phyloP scores from a whole-genome alignment of 2,329 filamentous ascomycete species.

The Lachnellula hyalina region DNA sequence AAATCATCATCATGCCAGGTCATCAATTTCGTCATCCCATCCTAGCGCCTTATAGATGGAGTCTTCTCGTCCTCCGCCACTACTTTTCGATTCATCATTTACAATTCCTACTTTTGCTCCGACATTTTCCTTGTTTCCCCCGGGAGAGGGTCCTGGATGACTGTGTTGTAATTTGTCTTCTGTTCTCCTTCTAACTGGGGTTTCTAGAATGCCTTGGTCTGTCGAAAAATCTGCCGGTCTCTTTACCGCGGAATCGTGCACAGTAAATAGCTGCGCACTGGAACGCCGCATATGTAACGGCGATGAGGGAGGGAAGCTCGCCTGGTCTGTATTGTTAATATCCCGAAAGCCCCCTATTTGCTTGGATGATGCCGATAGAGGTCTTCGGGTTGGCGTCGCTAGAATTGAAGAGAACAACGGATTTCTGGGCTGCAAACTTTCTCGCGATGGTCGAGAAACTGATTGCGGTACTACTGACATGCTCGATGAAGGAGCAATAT shows the following conservation, averaged over 20 bases:
- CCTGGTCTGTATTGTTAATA: neutral
- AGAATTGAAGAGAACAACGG: slow-evolving; percentile 22
- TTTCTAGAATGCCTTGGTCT: slow-evolving; percentile 22
- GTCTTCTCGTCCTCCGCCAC: slow-evolving; percentile 13
- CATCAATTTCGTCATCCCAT: slow-evolving; percentile 34
- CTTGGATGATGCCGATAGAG: slow-evolving; percentile 1
- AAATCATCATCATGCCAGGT: slow-evolving; percentile 20
- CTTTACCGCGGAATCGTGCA: slow-evolving; percentile 22
- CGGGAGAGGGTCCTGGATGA: slow-evolving; percentile 11
- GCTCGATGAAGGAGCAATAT: slow-evolving; percentile 23
- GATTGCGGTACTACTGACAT: slow-evolving; percentile 27
- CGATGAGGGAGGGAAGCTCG: slow-evolving; percentile 20
- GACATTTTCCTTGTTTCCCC: slow-evolving; percentile 21
- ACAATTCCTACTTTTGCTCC: neutral
- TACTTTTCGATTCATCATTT: neutral
- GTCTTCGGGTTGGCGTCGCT: slow-evolving; percentile 28
- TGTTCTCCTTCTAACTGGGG: slow-evolving; percentile 22
- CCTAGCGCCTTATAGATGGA: slow-evolving; percentile 34
- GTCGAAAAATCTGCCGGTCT: neutral
- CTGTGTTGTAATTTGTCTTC: slow-evolving; percentile 12
- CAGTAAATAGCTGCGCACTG: slow-evolving; percentile 24
- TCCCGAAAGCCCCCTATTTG: neutral
- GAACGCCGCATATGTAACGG: slow-evolving; percentile 24
- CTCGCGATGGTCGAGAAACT: slow-evolving; percentile 11
- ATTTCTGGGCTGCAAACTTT: slow-evolving; percentile 8